A percentile compares a stretch with the other conserved stretches of the same genome.
Conservation (phyloP, 2,329 filamentous ascomycete genomes). For the Fusarium sp. region DNA sequence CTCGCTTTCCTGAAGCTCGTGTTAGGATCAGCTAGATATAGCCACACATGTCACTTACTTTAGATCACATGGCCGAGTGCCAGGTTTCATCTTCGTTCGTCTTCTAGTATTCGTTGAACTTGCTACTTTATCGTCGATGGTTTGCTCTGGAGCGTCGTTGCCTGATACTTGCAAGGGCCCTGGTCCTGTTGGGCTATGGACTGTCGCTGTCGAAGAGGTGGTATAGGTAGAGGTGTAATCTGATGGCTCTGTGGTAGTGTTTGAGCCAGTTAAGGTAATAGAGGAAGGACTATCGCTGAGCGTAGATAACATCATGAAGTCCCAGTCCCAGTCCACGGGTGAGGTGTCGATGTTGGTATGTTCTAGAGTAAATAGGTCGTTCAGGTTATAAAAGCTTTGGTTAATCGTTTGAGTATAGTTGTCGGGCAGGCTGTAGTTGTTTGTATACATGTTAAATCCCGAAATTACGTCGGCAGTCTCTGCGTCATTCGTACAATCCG, state of each 20-base stretch:
- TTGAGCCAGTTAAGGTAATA: not conserved
- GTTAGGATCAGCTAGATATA: not conserved
- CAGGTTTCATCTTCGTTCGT: conserved; percentile 7
- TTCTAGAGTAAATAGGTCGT: not conserved
- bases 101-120: not conserved
- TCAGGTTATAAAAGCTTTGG: not conserved
- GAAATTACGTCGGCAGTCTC: conserved; percentile 14
- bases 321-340: conserved; percentile 1
- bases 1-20: not conserved
- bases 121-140: not conserved
- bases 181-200: not conserved
- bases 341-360: not conserved
- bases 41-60: not conserved
- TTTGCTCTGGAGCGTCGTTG: not conserved
- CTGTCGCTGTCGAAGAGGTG: not conserved
- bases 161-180: not conserved
- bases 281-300: not conserved
- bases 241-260: not conserved
- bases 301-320: not conserved
- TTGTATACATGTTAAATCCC: not conserved
- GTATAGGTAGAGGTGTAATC: not conserved
- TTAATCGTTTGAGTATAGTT: not conserved
- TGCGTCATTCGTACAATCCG: conserved; percentile 24
- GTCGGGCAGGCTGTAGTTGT: not conserved
- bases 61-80: conserved; percentile 24